Evolutionary conservation across 805 yeast species (phyloP).

Genomic region (Novakomyces olei): DNA sequence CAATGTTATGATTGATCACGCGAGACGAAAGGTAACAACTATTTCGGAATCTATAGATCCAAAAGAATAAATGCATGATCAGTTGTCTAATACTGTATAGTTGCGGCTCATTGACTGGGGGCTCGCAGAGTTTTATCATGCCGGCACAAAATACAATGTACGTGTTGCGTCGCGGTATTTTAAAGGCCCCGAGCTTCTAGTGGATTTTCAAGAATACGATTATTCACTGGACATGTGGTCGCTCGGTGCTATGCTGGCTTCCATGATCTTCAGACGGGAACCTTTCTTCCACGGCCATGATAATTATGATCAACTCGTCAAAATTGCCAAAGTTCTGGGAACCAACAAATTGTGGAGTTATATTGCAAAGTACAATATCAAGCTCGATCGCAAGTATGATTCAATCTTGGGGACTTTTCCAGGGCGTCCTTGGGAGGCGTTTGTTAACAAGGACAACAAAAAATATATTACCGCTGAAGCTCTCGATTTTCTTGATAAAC

Average conservation of each 20-base stretch:
- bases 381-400: slow-evolving; percentile 52
- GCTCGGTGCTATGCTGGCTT: slow-evolving; percentile 78
- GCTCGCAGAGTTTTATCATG: slow-evolving; percentile 78
- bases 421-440: slow-evolving; percentile 69
- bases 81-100: slow-evolving; percentile 3
- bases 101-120: slow-evolving; percentile 89
- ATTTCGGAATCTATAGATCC: too few species aligned
- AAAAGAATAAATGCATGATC: too few species aligned
- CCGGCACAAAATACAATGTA: slow-evolving; percentile 73
- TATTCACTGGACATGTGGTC: slow-evolving; percentile 88
- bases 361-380: slow-evolving; percentile 46
- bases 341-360: slow-evolving; percentile 57
- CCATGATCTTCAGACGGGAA: slow-evolving; percentile 72
- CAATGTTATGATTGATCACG: slow-evolving; percentile 83
- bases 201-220: slow-evolving; percentile 71
- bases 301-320: slow-evolving; percentile 75
- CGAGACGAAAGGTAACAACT: slow-evolving; percentile 22
- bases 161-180: slow-evolving; percentile 84
- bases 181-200: slow-evolving; percentile 80
- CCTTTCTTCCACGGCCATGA: slow-evolving; percentile 85
- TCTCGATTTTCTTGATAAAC: slow-evolving; percentile 57
- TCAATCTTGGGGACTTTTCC: slow-evolving; percentile 50
- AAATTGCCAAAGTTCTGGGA: slow-evolving; percentile 71
- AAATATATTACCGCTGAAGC: slow-evolving; percentile 49
- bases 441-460: slow-evolving; percentile 47